A percentile compares a stretch with the other conserved stretches of the same genome.
phyloP scores from a whole-genome alignment of 2,329 filamentous ascomycete species.

The Ophiostoma fasciatum region DNA sequence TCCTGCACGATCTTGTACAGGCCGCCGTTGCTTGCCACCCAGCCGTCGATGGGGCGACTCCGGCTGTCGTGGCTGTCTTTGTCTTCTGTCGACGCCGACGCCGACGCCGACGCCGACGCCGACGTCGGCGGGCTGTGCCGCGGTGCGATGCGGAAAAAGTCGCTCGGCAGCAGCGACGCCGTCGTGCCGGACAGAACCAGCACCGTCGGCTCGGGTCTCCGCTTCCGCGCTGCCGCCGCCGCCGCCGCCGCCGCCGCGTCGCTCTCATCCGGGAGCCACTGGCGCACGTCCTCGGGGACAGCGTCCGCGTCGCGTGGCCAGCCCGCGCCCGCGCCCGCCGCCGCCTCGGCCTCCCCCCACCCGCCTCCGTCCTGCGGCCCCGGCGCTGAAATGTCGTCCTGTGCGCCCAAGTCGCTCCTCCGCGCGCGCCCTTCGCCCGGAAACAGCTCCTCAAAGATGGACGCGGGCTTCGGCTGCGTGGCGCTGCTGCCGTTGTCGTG shows the following conservation, averaged over 20 bases:
- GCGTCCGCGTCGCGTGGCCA: background rate
- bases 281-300: conserved; percentile 4
- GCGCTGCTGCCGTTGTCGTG: too few species aligned
- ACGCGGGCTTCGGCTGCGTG: conserved; percentile 2
- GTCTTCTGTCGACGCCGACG: background rate
- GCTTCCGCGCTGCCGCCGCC: background rate
- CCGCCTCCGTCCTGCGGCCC: too few species aligned
- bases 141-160: conserved; percentile 55
- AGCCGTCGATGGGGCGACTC: conserved; percentile 39
- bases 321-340: too few species aligned
- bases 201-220: conserved; percentile 12
- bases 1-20: conserved; percentile 40
- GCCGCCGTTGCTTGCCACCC: conserved; percentile 32
- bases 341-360: too few species aligned
- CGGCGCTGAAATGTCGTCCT: too few species aligned
- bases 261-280: conserved; percentile 7
- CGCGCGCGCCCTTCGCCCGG: conserved; percentile 2
- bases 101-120: conserved; percentile 21
- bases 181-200: conserved; percentile 46
- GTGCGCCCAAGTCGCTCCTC: too few species aligned
- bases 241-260: background rate
- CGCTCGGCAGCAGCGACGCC: conserved; percentile 45
- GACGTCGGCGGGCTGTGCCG: too few species aligned
- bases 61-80: background rate
- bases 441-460: conserved; percentile 11